A percentile compares a stretch with the other conserved stretches of the same genome.
Conservation (phyloP, 2,329 filamentous ascomycete species). For the Colletotrichum lentis region DNA sequence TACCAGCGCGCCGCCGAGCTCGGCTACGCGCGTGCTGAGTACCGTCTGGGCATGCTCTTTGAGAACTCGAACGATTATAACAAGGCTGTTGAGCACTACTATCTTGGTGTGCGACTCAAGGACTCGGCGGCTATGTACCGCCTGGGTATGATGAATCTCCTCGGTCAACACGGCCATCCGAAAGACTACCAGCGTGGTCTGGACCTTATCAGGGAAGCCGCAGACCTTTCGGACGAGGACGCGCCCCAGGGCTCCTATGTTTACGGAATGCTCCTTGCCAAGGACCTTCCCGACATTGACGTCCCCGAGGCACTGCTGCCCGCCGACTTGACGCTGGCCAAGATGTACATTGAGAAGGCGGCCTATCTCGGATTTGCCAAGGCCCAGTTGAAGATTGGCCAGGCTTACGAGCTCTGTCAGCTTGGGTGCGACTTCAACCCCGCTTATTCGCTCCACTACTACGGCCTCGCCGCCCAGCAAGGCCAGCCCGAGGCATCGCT, state of each 20-base stretch:
- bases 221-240: conserved; percentile 91
- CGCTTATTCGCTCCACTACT: conserved; percentile 92
- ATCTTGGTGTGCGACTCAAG: conserved; percentile 76
- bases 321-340: conserved; percentile 75
- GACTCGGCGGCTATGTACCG: conserved; percentile 90
- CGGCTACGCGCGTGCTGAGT: conserved; percentile 88
- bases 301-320: conserved; percentile 76
- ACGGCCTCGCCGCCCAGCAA: conserved; percentile 89
- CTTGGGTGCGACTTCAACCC: conserved; percentile 95
- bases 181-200: conserved; percentile 83
- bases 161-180: conserved; percentile 89
- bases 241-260: conserved; percentile 96
- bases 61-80: conserved; percentile 92
- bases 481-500: conserved; percentile 94
- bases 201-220: conserved; percentile 82
- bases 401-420: conserved; percentile 93
- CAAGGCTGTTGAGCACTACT: conserved; percentile 92
- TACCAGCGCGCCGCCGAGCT: conserved; percentile 87
- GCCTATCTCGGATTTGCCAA: conserved; percentile 96
- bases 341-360: conserved; percentile 93
- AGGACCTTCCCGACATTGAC: conserved; percentile 88
- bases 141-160: conserved; percentile 95
- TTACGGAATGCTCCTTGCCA: conserved; percentile 90
- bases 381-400: conserved; percentile 96
- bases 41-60: conserved; percentile 97